Base-by-base conservation (phyloP, 352 stramenopile species). In the Globisporangium megalacanthum region DNA sequence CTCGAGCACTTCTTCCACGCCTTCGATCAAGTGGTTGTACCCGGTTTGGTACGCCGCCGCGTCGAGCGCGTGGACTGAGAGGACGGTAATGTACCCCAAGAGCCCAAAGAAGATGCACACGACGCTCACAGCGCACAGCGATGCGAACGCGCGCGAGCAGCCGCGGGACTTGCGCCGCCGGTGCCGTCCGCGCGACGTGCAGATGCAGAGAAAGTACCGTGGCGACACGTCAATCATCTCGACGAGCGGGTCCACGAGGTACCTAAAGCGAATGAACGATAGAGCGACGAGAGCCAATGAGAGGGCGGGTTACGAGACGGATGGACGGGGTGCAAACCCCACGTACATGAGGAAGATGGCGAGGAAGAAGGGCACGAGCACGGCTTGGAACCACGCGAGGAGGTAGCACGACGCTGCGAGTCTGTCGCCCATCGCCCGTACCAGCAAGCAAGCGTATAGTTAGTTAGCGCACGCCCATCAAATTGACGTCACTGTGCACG, bases 211-310 rank as follows among this genome's bases (percentile, higher is more conserved):
- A 63, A 95, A 95, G 60, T 95, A 92, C 62, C 73, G 82, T 47
- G 85, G 85, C 36, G 85, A 95, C 33, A 95, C 85, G 63, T 95
- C 85, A 50, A 95, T 93, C 54, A 95, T 61, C 69, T 95, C 83
- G 13, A 95, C 85, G 29, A 95, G 68, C 46, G 85, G 85, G 52
- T 95, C 85, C 17, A 95, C 83, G 25, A 95, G 75, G 58, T 93
- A 86, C 76, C 76, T 86, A 19, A 3, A 1, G 8, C 42, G 6
- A n/a, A 20, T 15, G 15, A 19, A 17, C 19, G 41, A 47, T 8
- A 1, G 42, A 5, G 14, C 4, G 25, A 29, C 25, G 25, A 29
- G 25, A 29, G 25, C 25, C 25, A 29, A 29, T 29, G 25, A 4
- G 1, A 4, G 25, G 25, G 25, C 25, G 1, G 25, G 25, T 29